Evolutionary conservation across 352 stramenopile species (phyloP), one percentile per base, ranked within the genome.

Genomic region (Phytophthora gonapodyides): DNA sequence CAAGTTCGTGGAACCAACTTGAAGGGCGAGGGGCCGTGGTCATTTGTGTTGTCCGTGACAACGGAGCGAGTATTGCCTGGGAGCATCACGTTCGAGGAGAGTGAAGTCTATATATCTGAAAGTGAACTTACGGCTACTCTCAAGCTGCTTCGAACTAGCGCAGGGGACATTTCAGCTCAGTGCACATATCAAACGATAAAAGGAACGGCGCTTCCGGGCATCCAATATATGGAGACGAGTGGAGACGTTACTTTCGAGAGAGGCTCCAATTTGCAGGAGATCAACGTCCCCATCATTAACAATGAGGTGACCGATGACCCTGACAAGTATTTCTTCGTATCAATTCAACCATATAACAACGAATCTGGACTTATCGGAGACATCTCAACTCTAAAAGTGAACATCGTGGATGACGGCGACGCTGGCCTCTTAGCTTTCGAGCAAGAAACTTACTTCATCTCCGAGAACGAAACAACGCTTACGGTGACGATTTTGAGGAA

Each of bases 21-120:
- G 5, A 15, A 40, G 24, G 62, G 60, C 0, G 17, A 33, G 3
- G 67, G 77, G 1, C 9, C 35, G 0, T 89, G 80, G 80, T 84
- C 71, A 50, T 7, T 13, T 1, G 30, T 21, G 1, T 30, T 82
- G 13, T 42, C 56, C 15, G 60, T 69, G n/a, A 70, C 56, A 13
- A 89, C 80, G 0, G 69, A 89, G 35, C 69, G 75, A 1, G 55
- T 86, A 9, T 79, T 71, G 0, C 73, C 80, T 11, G 80, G 80
- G 5, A 57, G 71, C 5, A 80, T 89, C 12, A 62, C 59, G 17
- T 87, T 89, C 21, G 15, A 21, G 1, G 36, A 16, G 0, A 48
- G 37, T 1, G 46, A 46, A 2, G 24, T 56, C 2, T 64, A 27
- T 4, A 59, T 84, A 6, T 67, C 54, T 3, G 80, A 89, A 65